Conservation (phyloP, 78 protist species). For the Dictyostelium firmibasis region DNA sequence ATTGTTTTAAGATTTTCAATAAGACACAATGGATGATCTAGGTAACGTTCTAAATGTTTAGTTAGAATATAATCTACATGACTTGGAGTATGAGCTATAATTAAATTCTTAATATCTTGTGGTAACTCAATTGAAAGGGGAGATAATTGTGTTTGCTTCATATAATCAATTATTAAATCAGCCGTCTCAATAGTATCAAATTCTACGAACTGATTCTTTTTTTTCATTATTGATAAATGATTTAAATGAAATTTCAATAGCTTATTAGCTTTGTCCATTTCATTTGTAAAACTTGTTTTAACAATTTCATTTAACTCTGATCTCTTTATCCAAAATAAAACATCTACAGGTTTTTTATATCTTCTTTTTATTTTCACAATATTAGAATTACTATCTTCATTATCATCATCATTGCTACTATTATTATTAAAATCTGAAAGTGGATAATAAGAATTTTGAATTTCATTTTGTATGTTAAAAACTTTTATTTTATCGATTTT, state of each 20-base stretch:
- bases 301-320: background rate
- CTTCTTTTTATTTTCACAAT: background rate
- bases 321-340: background rate
- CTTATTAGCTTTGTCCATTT: background rate
- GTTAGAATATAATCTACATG: background rate
- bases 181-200: background rate
- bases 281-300: background rate
- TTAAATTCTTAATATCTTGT: background rate
- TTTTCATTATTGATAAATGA: background rate
- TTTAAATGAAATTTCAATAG: background rate
- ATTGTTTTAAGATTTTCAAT: background rate
- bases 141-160: background rate
- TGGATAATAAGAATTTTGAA: background rate
- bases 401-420: too few species aligned
- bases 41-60: background rate
- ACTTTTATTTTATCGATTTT: background rate
- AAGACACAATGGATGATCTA: background rate
- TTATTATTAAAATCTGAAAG: background rate
- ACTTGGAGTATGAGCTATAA: background rate
- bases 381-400: background rate
- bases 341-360: background rate
- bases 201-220: background rate
- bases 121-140: background rate
- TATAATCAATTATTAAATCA: background rate
- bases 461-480: background rate